Evolutionary conservation across 495 filamentous ascomycete genomes (phyloP), one percentile per base, ranked within the genome.

Genomic region (Penicillium longicatenatum): DNA sequence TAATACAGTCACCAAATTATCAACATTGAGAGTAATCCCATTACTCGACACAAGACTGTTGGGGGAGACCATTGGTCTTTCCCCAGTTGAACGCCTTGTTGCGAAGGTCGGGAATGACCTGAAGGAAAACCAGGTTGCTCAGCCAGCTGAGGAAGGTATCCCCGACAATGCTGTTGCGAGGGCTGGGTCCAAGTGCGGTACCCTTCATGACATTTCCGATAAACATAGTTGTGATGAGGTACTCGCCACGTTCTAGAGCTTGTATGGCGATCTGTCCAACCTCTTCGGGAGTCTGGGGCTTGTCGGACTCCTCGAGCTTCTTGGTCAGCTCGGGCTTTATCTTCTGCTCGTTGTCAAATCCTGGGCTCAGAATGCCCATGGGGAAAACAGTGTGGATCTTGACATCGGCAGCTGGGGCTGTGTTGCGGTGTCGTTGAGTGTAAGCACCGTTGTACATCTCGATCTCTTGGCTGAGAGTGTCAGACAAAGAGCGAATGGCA

Each of bases 351-450:
- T 83, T 77, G 58, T 89, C 91, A 52, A 85, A 81, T 0, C 92
- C 92, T 0, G 92, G 86, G 24, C 81, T 83, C 21, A 80, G 78
- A 59, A 98, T 98, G 0, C 89, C 90, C 56, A 84, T 93, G 0
- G 94, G 94, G 70, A 88, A 93, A 20, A 97, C 85, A 16, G 88
- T 84, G 65, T 96, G 92, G 24, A 96, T 83, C 55, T 87, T 83
- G 48, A 98, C 87, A 59, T 86, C 81, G 16, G 80, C 74, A 45
- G 77, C 68, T 3, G 77, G 73, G 21, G 75, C 75, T 2, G 75
- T 68, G 19, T 57, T 55, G 20, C 70, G 67, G 21, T 75, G 61
- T 51, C 84, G 76, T 53, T 85, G 75, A 12, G 81, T 79, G 14
- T 77, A 77, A 39, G 81, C 81, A 30, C 82, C 84, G 49, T 85